These are phyloP conservation scores for Hypomyces perniciosus DNA, from an alignment of 2,329 filamentous ascomycete species.

Conservation along the genomic window DNA sequence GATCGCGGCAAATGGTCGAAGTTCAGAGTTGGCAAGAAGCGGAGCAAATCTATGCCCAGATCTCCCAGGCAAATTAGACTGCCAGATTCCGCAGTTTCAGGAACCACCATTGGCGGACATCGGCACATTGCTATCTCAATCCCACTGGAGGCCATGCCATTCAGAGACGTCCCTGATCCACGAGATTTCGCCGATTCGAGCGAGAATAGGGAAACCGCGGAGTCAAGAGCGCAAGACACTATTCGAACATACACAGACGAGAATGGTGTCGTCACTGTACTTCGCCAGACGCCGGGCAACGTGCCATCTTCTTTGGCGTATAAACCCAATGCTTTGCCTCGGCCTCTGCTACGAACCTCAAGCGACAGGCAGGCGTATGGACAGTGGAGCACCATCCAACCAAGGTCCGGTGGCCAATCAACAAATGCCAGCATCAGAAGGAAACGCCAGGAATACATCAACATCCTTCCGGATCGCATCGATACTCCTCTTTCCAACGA, in stretches of 20 bases:
- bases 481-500: slow-evolving; percentile 13
- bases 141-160: slow-evolving; percentile 44
- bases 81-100: slow-evolving; percentile 51
- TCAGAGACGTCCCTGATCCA: slow-evolving; percentile 27
- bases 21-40: slow-evolving; percentile 34
- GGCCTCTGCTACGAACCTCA: background rate
- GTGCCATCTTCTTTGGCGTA: background rate
- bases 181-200: slow-evolving; percentile 29
- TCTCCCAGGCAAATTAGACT: slow-evolving; percentile 32
- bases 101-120: slow-evolving; percentile 46
- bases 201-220: slow-evolving; percentile 8
- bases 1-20: slow-evolving; percentile 35
- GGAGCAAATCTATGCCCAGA: slow-evolving; percentile 30
- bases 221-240: slow-evolving; percentile 10
- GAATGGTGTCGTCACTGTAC: slow-evolving; percentile 32
- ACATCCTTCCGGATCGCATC: slow-evolving; percentile 19
- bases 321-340: background rate
- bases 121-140: slow-evolving; percentile 58
- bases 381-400: background rate
- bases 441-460: slow-evolving; percentile 18
- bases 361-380: background rate
- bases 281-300: slow-evolving; percentile 26
- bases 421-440: slow-evolving; percentile 14
- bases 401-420: slow-evolving; percentile 3
- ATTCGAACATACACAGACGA: slow-evolving; percentile 28